phyloP scores from a whole-genome alignment of 768 basidiomycete genomes.

The Tricholomella constricta region DNA sequence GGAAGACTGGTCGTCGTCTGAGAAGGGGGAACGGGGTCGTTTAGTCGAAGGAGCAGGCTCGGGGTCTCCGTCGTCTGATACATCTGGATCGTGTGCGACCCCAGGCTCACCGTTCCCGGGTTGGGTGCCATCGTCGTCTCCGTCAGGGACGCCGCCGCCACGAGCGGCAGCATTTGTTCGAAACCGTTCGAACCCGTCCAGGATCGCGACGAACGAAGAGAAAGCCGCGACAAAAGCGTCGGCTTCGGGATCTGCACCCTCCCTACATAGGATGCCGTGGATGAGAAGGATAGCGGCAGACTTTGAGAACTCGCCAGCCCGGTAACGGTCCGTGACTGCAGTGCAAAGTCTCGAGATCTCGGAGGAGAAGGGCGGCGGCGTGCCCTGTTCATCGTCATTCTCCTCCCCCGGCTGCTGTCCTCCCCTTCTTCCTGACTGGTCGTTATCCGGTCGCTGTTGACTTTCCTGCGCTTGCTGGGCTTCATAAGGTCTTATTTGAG shows the following conservation, averaged over 20 bases:
- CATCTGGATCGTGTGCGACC: not conserved
- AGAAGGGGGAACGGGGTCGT: not conserved
- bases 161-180: not conserved
- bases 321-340: not conserved
- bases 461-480: not conserved
- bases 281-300: not conserved
- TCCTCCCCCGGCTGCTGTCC: not conserved
- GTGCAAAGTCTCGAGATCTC: not conserved
- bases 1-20: not conserved
- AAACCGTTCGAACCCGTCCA: not conserved
- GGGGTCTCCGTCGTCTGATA: not conserved
- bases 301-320: not conserved
- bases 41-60: conserved; percentile 1
- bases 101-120: not conserved
- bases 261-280: not conserved
- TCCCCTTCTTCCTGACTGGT: not conserved
- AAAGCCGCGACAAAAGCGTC: conserved; percentile 1
- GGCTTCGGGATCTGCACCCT: not conserved
- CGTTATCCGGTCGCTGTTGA: not conserved
- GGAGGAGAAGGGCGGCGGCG: too few relatives aligned
- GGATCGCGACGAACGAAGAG: not conserved
- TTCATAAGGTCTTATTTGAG: not conserved
- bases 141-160: not conserved
- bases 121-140: not conserved
- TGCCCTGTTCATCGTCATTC: not conserved